Base-by-base conservation (phyloP, 2,329 filamentous ascomycete genomes). In the Fusarium burgessii region DNA sequence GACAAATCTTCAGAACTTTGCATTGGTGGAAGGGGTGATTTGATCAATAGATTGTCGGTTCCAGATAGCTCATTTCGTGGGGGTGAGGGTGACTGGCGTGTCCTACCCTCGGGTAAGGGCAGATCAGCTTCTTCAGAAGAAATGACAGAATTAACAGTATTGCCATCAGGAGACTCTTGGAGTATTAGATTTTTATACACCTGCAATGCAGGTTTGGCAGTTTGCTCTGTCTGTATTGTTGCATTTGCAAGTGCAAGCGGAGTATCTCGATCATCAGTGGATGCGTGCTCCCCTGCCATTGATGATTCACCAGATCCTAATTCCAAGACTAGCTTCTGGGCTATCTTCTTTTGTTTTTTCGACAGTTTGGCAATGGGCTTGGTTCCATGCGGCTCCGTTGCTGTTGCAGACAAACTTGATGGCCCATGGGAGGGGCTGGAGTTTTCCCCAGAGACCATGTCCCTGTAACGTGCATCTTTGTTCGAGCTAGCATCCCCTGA, bases 341-440 rank as follows among this genome's bases (percentile, higher is more conserved):
- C 76, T 67, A 80, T 80, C 59, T 80, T 82, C 70, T 79, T 81
- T 45, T 82, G 76, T 59, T 81, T 79, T 62, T 78, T 80, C 20
- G 73, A 72, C 62, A 75, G 77, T 62, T 78, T 77, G 7, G 66
- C 45, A 18, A 67, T 20, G 25, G 33, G 52, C 15, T 29, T 29
- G n/a, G 20, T 40, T 3, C 35, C 40, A 23, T 27, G 6, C 13
- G n/a, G 33, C 41, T 50, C 43, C 57, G 18, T 38, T 18, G 41
- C 29, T 57, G 41, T 42, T 11, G 42, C 32, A 15, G 25, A 40
- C 35, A 27, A 35, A 40, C 18, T 36, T 27, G 57, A 35, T 17
- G 36, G 35, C 32, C 12, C 23, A 36, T 43, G 33, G 29, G 45
- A 15, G 14, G 45, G 18, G 23, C 18, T 17, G 23, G 40, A 23